Evolutionary conservation across 2,329 filamentous ascomycete genomes (phyloP).

Genomic region (Pestalotiopsis sp.): DNA sequence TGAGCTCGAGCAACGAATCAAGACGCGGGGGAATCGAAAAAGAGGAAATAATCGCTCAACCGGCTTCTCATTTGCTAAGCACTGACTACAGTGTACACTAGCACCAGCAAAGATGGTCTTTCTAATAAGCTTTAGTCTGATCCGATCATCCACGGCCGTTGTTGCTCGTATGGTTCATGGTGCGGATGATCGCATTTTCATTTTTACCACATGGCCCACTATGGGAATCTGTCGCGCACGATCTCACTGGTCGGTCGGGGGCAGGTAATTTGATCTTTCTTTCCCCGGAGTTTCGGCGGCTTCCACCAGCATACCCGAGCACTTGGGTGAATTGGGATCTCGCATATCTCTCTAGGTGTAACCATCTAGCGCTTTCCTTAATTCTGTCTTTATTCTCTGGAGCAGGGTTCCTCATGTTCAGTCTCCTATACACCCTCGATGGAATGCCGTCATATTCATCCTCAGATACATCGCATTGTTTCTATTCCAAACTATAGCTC

Average conservation of each 20-base stretch:
- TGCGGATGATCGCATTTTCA: not conserved
- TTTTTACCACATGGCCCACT: not conserved
- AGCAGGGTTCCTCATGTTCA: not conserved
- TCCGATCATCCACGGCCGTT: not conserved
- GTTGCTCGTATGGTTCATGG: not conserved
- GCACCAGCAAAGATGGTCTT: not conserved
- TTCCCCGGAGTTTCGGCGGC: not conserved
- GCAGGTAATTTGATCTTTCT: not conserved
- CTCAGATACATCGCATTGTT: not conserved
- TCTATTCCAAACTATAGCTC: not conserved
- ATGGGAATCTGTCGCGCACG: not conserved
- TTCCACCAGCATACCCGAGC: not conserved
- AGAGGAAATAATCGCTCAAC: not conserved
- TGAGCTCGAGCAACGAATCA: not conserved
- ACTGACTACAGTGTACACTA: too few relatives aligned
- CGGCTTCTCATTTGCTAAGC: not conserved
- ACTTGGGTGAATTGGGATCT: not conserved
- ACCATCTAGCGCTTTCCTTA: not conserved
- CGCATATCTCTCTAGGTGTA: not conserved
- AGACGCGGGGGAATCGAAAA: not conserved
- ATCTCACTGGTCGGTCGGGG: not conserved
- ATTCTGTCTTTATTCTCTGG: not conserved
- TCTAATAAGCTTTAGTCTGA: not conserved
- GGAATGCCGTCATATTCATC: not conserved
- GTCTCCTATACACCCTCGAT: not conserved